Evolutionary conservation across 495 filamentous ascomycete species (phyloP).

Genomic region (Lasiosphaeria ovina): DNA sequence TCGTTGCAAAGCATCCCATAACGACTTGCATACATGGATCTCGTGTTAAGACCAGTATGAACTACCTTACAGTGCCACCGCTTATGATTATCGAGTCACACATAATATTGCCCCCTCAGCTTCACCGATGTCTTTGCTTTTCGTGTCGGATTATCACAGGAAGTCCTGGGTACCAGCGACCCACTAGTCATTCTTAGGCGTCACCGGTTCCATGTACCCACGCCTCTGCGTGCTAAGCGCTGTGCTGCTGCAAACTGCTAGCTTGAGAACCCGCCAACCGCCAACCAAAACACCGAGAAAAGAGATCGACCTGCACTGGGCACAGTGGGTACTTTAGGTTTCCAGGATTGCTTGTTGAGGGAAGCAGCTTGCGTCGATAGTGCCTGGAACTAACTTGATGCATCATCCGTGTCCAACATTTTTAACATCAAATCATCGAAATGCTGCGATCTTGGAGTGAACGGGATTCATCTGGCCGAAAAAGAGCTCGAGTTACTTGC

Average conservation of each 20-base stretch:
- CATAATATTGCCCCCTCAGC: background rate
- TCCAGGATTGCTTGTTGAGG: background rate
- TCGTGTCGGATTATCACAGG: background rate
- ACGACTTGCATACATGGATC: too few relatives aligned
- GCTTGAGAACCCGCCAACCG: slow-evolving; percentile 7
- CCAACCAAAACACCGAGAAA: slow-evolving; percentile 6
- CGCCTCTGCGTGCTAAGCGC: slow-evolving; percentile 16
- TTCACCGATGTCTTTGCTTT: background rate
- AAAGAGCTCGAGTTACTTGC: too few relatives aligned
- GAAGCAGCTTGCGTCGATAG: background rate
- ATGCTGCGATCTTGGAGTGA: too few relatives aligned
- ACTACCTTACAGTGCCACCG: background rate
- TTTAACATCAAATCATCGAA: background rate
- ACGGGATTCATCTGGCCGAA: too few relatives aligned
- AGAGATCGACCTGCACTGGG: slow-evolving; percentile 1
- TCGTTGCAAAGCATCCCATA: too few relatives aligned
- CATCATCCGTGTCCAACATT: background rate
- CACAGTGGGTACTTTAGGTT: background rate
- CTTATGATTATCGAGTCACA: background rate
- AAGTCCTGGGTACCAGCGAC: slow-evolving; percentile 13
- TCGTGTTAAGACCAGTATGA: too few relatives aligned
- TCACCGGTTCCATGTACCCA: slow-evolving; percentile 4
- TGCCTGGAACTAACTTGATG: background rate
- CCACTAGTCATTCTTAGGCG: slow-evolving; percentile 4
- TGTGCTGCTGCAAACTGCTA: slow-evolving; percentile 3